A percentile compares a stretch with the other conserved stretches of the same genome.
phyloP scores from a whole-genome alignment of 2,329 filamentous ascomycete genomes.

The Nemania abortiva region DNA sequence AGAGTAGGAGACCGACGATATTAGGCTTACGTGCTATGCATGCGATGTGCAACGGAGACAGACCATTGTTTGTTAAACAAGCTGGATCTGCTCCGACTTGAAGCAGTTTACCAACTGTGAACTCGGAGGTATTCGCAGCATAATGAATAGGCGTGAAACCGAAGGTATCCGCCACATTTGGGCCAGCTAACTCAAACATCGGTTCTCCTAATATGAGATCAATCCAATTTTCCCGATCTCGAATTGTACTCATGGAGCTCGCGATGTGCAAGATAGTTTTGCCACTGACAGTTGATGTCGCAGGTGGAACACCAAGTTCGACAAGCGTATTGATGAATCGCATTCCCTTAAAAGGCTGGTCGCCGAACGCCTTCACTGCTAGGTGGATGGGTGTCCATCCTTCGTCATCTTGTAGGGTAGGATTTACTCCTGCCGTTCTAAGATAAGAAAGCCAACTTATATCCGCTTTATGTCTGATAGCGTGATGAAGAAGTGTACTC shows the following conservation, averaged over 20 bases:
- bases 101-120: constrained; percentile 1
- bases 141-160: constrained; percentile 14
- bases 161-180: not conserved
- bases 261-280: constrained; percentile 5
- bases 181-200: not conserved
- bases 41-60: constrained; percentile 14
- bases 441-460: constrained; percentile 4
- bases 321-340: not conserved
- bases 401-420: not conserved
- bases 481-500: constrained; percentile 11
- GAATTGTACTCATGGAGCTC: not conserved
- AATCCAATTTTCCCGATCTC: constrained; percentile 1
- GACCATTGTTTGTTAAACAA: not conserved
- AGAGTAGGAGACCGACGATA: constrained; percentile 5
- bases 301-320: constrained; percentile 7
- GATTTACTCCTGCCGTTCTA: not conserved
- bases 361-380: not conserved
- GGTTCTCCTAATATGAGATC: constrained; percentile 4
- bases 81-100: constrained; percentile 7
- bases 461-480: not conserved
- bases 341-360: not conserved
- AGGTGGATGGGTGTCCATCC: constrained; percentile 5
- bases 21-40: constrained; percentile 6
- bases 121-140: not conserved
- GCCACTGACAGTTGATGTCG: not conserved